Conservation (phyloP, 768 basidiomycete genomes). For the Phaffia tasmanica region DNA sequence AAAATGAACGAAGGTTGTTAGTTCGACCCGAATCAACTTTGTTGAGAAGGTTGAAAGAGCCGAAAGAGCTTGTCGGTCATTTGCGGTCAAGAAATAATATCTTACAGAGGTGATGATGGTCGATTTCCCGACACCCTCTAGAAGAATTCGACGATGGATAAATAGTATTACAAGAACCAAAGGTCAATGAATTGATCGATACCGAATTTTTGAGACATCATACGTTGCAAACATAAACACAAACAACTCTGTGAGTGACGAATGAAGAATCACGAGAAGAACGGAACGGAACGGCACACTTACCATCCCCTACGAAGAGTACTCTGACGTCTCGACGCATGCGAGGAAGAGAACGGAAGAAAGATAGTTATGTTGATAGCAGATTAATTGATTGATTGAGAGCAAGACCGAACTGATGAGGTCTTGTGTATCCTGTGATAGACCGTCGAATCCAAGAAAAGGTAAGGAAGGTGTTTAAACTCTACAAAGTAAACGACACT, state of each 20-base stretch:
- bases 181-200: conserved; percentile 17
- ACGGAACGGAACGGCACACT: conserved; percentile 31
- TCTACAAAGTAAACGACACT: too few relatives aligned
- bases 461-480: too few relatives aligned
- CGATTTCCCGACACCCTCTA: conserved; percentile 96
- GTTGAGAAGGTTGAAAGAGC: background rate
- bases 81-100: too few relatives aligned
- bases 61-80: background rate
- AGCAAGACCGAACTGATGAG: too few relatives aligned
- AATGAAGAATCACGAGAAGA: background rate
- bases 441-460: too few relatives aligned
- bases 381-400: too few relatives aligned
- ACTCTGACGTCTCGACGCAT: conserved; percentile 83
- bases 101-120: conserved; percentile 76
- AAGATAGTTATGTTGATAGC: background rate
- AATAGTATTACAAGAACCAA: conserved; percentile 7
- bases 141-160: conserved; percentile 5
- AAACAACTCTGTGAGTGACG: background rate
- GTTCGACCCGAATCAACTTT: background rate
- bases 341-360: too few relatives aligned
- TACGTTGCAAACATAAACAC: background rate
- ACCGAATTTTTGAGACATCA: background rate
- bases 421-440: too few relatives aligned
- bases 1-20: background rate
- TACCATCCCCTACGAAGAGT: conserved; percentile 86